These are phyloP conservation scores for Cylindrotheca fusiformis DNA, from an alignment of 108 stramenopile species.

Conservation along the genomic window DNA sequence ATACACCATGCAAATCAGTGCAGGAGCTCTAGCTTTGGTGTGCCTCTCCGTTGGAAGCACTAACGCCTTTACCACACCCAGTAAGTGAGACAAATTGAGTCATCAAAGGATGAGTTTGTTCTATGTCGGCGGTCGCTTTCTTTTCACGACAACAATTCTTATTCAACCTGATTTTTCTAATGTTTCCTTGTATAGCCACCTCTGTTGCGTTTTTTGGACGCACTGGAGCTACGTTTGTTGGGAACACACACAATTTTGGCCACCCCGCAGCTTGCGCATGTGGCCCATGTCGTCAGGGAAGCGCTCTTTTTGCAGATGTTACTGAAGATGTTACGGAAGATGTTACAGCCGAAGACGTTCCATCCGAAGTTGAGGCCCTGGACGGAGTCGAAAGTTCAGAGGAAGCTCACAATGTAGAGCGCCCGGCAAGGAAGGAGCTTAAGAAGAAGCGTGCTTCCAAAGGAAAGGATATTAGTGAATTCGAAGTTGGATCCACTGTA, in stretches of 20 bases:
- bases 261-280: constrained; percentile 2
- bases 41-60: constrained; percentile 13
- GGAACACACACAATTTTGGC: constrained; percentile 2
- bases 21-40: constrained; percentile 24
- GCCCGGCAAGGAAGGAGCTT: constrained; percentile 70
- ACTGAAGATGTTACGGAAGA: too few relatives aligned
- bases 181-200: constrained; percentile 1
- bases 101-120: too few relatives aligned
- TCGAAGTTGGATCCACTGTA: constrained; percentile 80
- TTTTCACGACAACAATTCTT: too few relatives aligned
- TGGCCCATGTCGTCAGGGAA: constrained; percentile 4
- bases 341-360: constrained; percentile 40
- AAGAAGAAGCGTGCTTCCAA: constrained; percentile 68
- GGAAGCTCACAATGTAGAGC: constrained; percentile 84
- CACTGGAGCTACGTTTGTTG: background rate
- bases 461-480: constrained; percentile 69
- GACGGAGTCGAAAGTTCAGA: constrained; percentile 74
- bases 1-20: constrained; percentile 29
- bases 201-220: constrained; percentile 6
- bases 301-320: constrained; percentile 40
- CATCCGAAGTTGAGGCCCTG: constrained; percentile 74
- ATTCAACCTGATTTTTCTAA: background rate
- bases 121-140: too few relatives aligned
- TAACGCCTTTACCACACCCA: constrained; percentile 30
- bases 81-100: constrained; percentile 25